Conservation (phyloP, 352 stramenopile genomes). For the Pythium aquatile region DNA sequence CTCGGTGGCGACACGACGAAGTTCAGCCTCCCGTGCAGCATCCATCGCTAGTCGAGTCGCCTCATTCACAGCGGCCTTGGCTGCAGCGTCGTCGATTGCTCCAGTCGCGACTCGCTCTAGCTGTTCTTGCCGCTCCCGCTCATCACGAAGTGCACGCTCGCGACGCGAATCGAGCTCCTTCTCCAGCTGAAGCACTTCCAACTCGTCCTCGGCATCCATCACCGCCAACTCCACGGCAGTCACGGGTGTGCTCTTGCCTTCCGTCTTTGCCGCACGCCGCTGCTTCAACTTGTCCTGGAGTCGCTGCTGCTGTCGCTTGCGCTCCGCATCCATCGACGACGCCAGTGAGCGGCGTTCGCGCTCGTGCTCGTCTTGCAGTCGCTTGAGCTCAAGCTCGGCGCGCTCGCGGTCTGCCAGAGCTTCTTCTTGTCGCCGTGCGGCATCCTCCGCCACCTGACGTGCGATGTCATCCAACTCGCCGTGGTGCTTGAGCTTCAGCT, state of each 20-base stretch:
- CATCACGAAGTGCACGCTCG: slow-evolving; percentile 13
- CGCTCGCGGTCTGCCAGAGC: slow-evolving; percentile 2
- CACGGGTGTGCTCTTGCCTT: not conserved
- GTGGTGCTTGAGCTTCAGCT: not conserved
- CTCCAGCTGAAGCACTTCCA: slow-evolving; percentile 25
- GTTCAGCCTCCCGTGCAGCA: slow-evolving; percentile 26
- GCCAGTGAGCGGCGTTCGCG: slow-evolving; percentile 34
- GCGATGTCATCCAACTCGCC: slow-evolving; percentile 1
- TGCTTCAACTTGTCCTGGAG: slow-evolving; percentile 51
- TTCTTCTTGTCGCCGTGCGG: not conserved
- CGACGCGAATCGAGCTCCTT: slow-evolving; percentile 11
- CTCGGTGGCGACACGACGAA: slow-evolving; percentile 33
- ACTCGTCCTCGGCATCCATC: slow-evolving; percentile 20
- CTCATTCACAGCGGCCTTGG: slow-evolving; percentile 28
- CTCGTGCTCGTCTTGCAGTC: slow-evolving; percentile 48
- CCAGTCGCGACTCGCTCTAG: slow-evolving; percentile 15
- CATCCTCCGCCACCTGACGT: slow-evolving; percentile 14
- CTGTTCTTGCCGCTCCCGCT: not conserved
- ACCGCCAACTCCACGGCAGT: not conserved
- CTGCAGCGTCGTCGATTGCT: slow-evolving; percentile 15
- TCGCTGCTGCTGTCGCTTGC: slow-evolving; percentile 39
- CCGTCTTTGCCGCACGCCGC: not conserved
- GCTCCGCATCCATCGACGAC: slow-evolving; percentile 27
- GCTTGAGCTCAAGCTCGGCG: slow-evolving; percentile 38
- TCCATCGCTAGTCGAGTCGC: slow-evolving; percentile 36